Evolutionary conservation across 768 basidiomycete genomes (phyloP), one percentile per base, ranked within the genome.

Genomic region (Trametes cingulata): DNA sequence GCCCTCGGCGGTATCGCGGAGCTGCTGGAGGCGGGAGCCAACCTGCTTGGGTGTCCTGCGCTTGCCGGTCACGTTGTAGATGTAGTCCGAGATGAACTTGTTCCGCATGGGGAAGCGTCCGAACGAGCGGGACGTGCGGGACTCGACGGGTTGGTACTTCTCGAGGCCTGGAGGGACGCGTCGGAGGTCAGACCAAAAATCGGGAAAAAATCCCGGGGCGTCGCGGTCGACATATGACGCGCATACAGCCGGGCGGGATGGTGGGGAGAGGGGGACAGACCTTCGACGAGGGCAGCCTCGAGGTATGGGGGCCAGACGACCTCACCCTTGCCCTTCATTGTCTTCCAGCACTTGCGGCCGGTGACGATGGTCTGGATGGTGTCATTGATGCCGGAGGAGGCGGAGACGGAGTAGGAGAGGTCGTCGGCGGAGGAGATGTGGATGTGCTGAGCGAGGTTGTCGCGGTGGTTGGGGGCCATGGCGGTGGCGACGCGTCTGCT

Each of bases 301-400:
- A 92, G 85, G 68, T 87, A 84, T 13, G 86, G 88, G 51, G 90
- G 90, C 90, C 90, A 92, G 42, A 91, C 89, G n/a, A 87, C 81
- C 71, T 91, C 89, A 35, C 85, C 83, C 67, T 73, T 75, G 48
- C 88, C 90, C 70, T 83, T 82, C 47, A 87, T 74, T 0, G 87
- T 90, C 75, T 90, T 91, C 88, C 88, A 91, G 69, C 82, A 69
- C 60, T 71, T 71, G 48, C 69, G 61, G 56, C 69, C 68, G 53
- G 69, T 71, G 66, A 71, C 69, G 61, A 71, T 69, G 65, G 69
- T 69, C 54, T 71, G 69, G 52, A 71, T 69, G 58, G 68, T 68
- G 52, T 69, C 68, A 53, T 64, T 64, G 55, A 68, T 71, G 52
- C 67, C 68, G 55, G 57, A 52, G 53, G 63, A 60, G 56, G 67